Conservation (phyloP, 805 yeast species). For the Metschnikowia vanudenii region DNA sequence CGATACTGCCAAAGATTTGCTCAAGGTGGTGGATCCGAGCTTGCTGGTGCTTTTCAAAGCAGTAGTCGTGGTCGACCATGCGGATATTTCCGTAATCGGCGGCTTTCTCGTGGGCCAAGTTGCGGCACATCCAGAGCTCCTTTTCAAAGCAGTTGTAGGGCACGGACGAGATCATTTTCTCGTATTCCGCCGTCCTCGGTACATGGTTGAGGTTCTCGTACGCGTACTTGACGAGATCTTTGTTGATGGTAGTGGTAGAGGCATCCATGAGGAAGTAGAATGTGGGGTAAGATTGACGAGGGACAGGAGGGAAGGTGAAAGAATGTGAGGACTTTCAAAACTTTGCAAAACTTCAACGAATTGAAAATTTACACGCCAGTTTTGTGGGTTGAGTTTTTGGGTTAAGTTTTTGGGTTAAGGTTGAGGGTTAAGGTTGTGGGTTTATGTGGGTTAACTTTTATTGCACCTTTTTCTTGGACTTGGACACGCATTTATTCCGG, state of each 20-base stretch:
- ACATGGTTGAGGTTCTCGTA: slow-evolving; percentile 31
- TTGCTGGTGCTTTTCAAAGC: slow-evolving; percentile 25
- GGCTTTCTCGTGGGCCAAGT: slow-evolving; percentile 33
- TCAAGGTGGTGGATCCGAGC: slow-evolving; percentile 39
- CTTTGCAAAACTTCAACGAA: no score
- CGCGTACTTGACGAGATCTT: slow-evolving; percentile 35
- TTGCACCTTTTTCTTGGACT: no score
- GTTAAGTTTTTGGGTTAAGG: no score
- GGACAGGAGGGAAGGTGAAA: not conserved
- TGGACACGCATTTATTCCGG: no score
- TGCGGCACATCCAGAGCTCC: slow-evolving; percentile 28
- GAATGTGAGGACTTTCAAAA: not conserved
- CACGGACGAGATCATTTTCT: slow-evolving; percentile 54
- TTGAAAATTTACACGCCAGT: no score
- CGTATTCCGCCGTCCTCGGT: slow-evolving; percentile 46
- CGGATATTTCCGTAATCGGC: slow-evolving; percentile 34
- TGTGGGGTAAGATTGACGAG: no score
- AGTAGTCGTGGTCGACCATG: slow-evolving; percentile 31
- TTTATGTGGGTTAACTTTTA: no score
- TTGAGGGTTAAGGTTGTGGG: no score
- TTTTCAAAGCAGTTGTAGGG: slow-evolving; percentile 41
- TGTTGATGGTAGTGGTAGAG: slow-evolving; percentile 22
- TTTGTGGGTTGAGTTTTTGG: no score
- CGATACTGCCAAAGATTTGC: slow-evolving; percentile 49
- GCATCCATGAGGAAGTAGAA: not conserved